phyloP scores from a whole-genome alignment of 345 rosid genomes.

The Erysimum cheiranthoides region DNA sequence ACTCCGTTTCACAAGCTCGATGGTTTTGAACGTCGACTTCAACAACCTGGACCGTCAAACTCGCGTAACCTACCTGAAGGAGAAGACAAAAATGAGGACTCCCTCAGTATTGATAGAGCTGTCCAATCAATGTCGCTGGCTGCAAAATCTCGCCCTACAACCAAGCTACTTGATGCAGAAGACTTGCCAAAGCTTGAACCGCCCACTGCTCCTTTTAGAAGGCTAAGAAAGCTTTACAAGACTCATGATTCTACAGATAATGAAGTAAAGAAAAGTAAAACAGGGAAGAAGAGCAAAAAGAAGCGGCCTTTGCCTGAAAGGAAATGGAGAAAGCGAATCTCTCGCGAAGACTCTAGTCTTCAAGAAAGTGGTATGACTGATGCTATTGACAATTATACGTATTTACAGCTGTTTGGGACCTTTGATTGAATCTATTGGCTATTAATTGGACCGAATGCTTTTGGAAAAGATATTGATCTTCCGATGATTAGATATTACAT shows the following conservation, averaged over 20 bases:
- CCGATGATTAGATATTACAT: constrained; percentile 8
- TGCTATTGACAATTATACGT: constrained; percentile 8
- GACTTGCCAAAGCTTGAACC: constrained; percentile 84
- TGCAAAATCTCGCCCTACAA: constrained; percentile 82
- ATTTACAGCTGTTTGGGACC: constrained; percentile 5
- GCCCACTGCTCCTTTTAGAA: constrained; percentile 74
- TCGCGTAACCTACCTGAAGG: constrained; percentile 44
- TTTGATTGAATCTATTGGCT: constrained; percentile 9
- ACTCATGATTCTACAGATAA: constrained; percentile 52
- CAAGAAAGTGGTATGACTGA: constrained; percentile 61
- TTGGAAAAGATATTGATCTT: constrained; percentile 11
- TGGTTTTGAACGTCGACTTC: constrained; percentile 89
- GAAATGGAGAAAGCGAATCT: constrained; percentile 78
- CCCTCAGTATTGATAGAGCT: constrained; percentile 64
- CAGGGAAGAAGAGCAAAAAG: constrained; percentile 53
- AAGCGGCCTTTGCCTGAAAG: constrained; percentile 86
- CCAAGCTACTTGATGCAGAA: constrained; percentile 78
- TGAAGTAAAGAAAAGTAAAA: constrained; percentile 54
- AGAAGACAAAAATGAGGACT: constrained; percentile 52
- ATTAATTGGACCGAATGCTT: background rate
- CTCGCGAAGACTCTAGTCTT: constrained; percentile 61
- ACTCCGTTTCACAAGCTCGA: constrained; percentile 95
- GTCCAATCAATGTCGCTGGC: constrained; percentile 67
- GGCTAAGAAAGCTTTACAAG: constrained; percentile 63
- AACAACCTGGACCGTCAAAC: constrained; percentile 64